Evolutionary conservation across 306 rosid genomes (phyloP), one percentile per base, ranked within the genome.

Genomic region (Vigna trinervia): DNA sequence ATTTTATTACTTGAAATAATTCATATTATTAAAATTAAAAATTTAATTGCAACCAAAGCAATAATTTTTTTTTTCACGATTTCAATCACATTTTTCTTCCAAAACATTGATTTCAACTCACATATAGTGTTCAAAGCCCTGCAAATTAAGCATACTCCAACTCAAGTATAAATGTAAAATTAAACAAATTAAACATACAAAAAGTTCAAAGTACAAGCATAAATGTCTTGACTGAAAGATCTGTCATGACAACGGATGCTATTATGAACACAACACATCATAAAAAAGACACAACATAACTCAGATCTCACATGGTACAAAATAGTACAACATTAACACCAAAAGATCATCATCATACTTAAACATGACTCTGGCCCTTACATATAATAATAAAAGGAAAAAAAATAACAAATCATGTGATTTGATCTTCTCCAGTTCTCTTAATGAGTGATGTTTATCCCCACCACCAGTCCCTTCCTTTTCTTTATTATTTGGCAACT

Each of bases 401-500:
- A 69, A 36, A 58, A 4, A 5, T 0, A 58, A 28, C 78, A 59
- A 8, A 58, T 57, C 13, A 43, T 32, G 36, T 5, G 57, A 4
- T n/a, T 75, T 46, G 32, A 47, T 30, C 32, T 74, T 74, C 2
- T 9, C 59, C 36, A 36, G 12, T 39, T 72, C 50, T 13, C 43
- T 39, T 54, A 9, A 20, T 15, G 56, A 15, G 22, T 51, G 41
- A 14, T 45, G 22, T 3, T 36, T 46, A 23, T 68, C 6, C 6
- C 6, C 41, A 23, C 57, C 0, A 2, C 43, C 45, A 28, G 8
- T 12, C 60, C 62, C 19, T 3, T n/a, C 43, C 20, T 32, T 34
- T 5, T 56, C 51, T 73, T 22, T 22, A 46, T n/a, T 30, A 32
- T 32, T 62, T 12, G 17, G 43, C 73, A 76, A 75, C 73, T 75